phyloP scores from a whole-genome alignment of 1,284 basidiomycete genomes.

The Polyporus tsugae region DNA sequence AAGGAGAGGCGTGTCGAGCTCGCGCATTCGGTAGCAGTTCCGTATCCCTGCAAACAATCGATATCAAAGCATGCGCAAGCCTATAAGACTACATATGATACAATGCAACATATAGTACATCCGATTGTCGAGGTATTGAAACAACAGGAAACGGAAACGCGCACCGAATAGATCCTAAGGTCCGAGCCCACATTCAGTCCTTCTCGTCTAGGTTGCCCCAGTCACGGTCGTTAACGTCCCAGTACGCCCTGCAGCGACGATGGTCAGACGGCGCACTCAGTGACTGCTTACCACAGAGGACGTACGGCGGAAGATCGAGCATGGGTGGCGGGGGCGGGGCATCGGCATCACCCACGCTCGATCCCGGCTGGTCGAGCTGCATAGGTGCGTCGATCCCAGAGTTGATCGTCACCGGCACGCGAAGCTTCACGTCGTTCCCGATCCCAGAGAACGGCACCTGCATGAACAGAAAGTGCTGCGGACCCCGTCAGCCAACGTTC shows the following conservation, averaged over 20 bases:
- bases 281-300: not conserved
- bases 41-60: not conserved
- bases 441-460: conserved; percentile 25
- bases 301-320: conserved; percentile 26
- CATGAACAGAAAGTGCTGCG: conserved; percentile 17
- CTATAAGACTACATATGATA: not conserved
- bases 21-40: not conserved
- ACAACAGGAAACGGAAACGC: conserved; percentile 7
- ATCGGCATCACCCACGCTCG: not conserved
- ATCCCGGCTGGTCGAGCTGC: not conserved
- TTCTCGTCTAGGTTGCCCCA: conserved; percentile 17
- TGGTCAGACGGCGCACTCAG: not conserved
- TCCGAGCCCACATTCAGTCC: not conserved
- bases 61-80: not conserved
- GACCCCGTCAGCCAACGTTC: not conserved
- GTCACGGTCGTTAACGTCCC: conserved; percentile 15
- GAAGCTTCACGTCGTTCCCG: conserved; percentile 19
- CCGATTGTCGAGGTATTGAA: not conserved
- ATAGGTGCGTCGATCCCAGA: conserved; percentile 23
- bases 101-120: not conserved
- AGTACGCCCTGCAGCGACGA: conserved; percentile 14
- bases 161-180: not conserved
- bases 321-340: conserved; percentile 3
- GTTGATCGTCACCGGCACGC: conserved; percentile 14
- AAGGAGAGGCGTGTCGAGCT: not conserved